A percentile compares a stretch with the other conserved stretches of the same genome.
Evolutionary conservation across 2,329 filamentous ascomycete genomes (phyloP).

Genomic region (Microdochium trichocladiopsis): DNA sequence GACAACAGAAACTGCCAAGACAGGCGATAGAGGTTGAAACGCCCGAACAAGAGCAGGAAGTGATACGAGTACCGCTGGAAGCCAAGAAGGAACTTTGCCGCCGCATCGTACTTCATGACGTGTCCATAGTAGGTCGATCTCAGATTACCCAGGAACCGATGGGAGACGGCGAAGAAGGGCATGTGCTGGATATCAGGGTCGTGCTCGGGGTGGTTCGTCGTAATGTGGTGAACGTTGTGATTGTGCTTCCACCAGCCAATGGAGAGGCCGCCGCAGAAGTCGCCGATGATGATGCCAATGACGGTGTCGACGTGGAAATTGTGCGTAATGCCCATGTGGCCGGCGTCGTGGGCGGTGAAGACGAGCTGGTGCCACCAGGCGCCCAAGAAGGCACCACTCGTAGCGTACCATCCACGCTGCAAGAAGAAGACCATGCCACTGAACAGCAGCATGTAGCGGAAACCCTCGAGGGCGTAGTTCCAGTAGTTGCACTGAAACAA

Average conservation of each 20-base stretch:
- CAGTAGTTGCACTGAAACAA: conserved; percentile 81
- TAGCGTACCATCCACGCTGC: conserved; percentile 56
- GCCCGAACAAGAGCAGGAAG: conserved; percentile 68
- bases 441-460: conserved; percentile 66
- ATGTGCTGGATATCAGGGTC: conserved; percentile 93
- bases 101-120: conserved; percentile 68
- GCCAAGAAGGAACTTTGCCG: conserved; percentile 63
- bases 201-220: conserved; percentile 92
- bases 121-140: conserved; percentile 79
- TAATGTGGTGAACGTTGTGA: conserved; percentile 94
- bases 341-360: conserved; percentile 90
- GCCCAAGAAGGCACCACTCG: conserved; percentile 70
- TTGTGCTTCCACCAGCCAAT: conserved; percentile 96
- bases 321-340: conserved; percentile 96
- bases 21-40: conserved; percentile 80
- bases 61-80: conserved; percentile 82
- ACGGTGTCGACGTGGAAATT: conserved; percentile 74
- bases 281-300: conserved; percentile 84
- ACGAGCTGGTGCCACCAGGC: conserved; percentile 90
- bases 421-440: conserved; percentile 54
- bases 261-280: conserved; percentile 83
- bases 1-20: conserved; percentile 72
- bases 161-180: conserved; percentile 81
- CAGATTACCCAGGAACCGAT: conserved; percentile 67
- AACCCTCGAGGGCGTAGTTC: conserved; percentile 68